These are phyloP conservation scores for Candida berthetii DNA, from an alignment of 805 yeast genomes.

Conservation along the genomic window DNA sequence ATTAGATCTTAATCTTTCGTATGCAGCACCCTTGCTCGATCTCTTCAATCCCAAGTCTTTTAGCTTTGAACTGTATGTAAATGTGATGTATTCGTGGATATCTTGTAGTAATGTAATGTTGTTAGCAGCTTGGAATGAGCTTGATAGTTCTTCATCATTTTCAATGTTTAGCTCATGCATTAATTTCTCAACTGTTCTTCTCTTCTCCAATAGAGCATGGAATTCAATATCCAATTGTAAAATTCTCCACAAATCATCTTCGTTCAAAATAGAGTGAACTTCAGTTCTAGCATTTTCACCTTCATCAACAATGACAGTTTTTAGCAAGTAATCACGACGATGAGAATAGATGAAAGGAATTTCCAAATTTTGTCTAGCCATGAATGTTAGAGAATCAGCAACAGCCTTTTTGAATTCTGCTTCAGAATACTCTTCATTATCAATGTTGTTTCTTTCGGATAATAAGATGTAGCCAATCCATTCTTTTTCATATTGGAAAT, in stretches of 20 bases:
- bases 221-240: slow-evolving; percentile 82
- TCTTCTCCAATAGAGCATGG: slow-evolving; percentile 77
- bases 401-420: slow-evolving; percentile 65
- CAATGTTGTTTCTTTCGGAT: slow-evolving; percentile 42
- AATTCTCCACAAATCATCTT: slow-evolving; percentile 91
- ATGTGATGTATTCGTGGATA: slow-evolving; percentile 74
- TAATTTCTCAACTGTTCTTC: slow-evolving; percentile 52
- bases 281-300: slow-evolving; percentile 33
- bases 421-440: slow-evolving; percentile 27
- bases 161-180: slow-evolving; percentile 41
- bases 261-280: slow-evolving; percentile 45
- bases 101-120: slow-evolving; percentile 82
- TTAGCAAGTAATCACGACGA: slow-evolving; percentile 80
- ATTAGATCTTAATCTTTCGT: slow-evolving; percentile 63
- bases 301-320: slow-evolving; percentile 42
- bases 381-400: slow-evolving; percentile 59
- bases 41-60: slow-evolving; percentile 26
- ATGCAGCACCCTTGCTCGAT: slow-evolving; percentile 42
- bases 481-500: slow-evolving; percentile 61
- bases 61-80: slow-evolving; percentile 46
- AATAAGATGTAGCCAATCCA: slow-evolving; percentile 74
- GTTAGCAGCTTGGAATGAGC: slow-evolving; percentile 47
- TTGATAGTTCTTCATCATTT: slow-evolving; percentile 36
- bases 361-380: slow-evolving; percentile 75
- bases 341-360: slow-evolving; percentile 96